phyloP scores from a whole-genome alignment of 1,284 basidiomycete species.

The Fereydounia khargensis region DNA sequence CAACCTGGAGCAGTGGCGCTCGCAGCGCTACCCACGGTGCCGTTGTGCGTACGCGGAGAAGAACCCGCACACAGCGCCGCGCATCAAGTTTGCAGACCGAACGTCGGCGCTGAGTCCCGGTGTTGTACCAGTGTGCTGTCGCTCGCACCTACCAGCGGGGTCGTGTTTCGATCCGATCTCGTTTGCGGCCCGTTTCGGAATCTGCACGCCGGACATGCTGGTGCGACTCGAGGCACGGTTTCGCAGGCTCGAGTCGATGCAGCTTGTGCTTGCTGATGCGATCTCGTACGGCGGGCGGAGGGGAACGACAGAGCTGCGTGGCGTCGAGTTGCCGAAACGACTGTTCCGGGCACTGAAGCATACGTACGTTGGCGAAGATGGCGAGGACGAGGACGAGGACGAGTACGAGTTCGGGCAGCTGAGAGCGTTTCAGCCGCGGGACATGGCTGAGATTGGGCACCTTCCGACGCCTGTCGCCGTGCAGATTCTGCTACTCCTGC shows the following conservation, averaged over 20 bases:
- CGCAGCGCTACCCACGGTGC: not conserved
- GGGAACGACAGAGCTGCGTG: no score
- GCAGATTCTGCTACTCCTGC: constrained; percentile 8
- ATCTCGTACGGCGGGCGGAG: no score
- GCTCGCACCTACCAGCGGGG: not conserved
- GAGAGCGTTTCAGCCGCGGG: no score
- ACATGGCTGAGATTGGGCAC: constrained; percentile 2
- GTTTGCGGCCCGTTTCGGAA: constrained; percentile 10
- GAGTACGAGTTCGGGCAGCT: not conserved
- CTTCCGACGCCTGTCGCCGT: constrained; percentile 7
- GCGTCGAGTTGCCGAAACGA: not conserved
- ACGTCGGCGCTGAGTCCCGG: not conserved
- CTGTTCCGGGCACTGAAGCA: not conserved
- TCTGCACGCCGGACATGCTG: constrained; percentile 9
- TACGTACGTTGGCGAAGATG: not conserved
- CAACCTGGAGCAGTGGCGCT: not conserved
- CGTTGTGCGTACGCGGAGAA: not conserved
- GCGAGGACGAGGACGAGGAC: not conserved
- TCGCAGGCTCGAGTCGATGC: not conserved
- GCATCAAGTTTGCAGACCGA: not conserved
- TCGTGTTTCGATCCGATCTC: constrained; percentile 7
- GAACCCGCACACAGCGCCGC: not conserved
- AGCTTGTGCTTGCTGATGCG: not conserved
- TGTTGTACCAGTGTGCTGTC: not conserved
- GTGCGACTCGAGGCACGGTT: not conserved